Evolutionary conservation across 1,284 basidiomycete species (phyloP).

Genomic region (Microstroma glucosiphilum): DNA sequence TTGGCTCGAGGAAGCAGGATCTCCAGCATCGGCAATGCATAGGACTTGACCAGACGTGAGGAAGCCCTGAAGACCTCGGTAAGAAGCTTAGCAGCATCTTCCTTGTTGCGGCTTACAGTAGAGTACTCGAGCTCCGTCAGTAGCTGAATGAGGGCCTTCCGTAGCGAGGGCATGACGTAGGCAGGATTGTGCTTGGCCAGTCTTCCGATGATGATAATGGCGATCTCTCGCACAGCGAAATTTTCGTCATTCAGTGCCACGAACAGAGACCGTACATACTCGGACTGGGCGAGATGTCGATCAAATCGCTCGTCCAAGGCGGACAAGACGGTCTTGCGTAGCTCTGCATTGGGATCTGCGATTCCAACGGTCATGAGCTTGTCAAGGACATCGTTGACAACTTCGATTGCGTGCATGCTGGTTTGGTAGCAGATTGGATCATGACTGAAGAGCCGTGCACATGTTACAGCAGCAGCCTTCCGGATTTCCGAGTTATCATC

Average conservation of each 20-base stretch:
- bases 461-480: conserved; percentile 83
- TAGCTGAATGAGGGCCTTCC: conserved; percentile 92
- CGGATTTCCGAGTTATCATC: conserved; percentile 85
- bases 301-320: conserved; percentile 91
- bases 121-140: conserved; percentile 97
- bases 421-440: conserved; percentile 96
- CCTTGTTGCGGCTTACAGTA: conserved; percentile 71
- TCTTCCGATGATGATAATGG: conserved; percentile 85
- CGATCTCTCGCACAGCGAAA: conserved; percentile 84
- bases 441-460: conserved; percentile 77
- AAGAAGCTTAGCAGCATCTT: conserved; percentile 53
- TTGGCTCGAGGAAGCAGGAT: conserved; percentile 83
- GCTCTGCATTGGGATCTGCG: conserved; percentile 66
- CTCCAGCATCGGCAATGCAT: conserved; percentile 89
- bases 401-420: conserved; percentile 91
- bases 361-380: conserved; percentile 95
- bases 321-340: conserved; percentile 62
- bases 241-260: conserved; percentile 97
- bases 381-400: conserved; percentile 95
- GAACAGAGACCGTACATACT: conserved; percentile 93
- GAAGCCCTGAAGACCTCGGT: conserved; percentile 60
- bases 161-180: conserved; percentile 94
- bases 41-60: conserved; percentile 88
- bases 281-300: conserved; percentile 95
- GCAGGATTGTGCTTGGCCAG: conserved; percentile 94